Conservation (phyloP, 192 early-diverging fungal genomes). For the Gryganskiella cystojenkinii region DNA sequence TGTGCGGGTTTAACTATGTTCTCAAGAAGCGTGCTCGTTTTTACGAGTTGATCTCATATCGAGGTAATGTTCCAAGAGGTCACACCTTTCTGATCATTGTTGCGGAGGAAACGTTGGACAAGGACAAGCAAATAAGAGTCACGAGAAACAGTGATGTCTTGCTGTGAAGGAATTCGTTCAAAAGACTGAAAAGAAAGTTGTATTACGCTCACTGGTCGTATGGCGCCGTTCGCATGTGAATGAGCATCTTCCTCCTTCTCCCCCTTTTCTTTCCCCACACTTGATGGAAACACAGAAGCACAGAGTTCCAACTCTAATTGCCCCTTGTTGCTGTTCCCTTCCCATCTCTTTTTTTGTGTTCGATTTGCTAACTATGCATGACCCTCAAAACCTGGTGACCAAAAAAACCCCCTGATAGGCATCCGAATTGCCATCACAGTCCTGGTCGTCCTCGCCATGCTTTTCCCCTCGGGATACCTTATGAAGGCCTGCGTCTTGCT, state of each 20-base stretch:
- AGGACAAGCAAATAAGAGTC: too few species aligned
- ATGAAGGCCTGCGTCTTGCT: slow-evolving; percentile 53
- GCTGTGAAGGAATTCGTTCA: too few species aligned
- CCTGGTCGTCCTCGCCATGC: slow-evolving; percentile 36
- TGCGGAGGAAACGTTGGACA: too few species aligned
- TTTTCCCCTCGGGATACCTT: slow-evolving; percentile 53
- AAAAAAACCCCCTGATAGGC: slow-evolving; percentile 17
- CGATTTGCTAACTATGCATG: too few species aligned
- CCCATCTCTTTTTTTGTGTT: not conserved
- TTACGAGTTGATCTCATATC: slow-evolving; percentile 44
- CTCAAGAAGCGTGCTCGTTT: slow-evolving; percentile 52
- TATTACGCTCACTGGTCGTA: too few species aligned
- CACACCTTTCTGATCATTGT: too few species aligned
- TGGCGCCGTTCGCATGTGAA: not conserved
- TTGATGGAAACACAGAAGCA: not conserved
- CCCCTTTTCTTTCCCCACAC: not conserved
- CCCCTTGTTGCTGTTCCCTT: too few species aligned
- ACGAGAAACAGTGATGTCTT: too few species aligned
- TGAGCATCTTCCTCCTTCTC: not conserved
- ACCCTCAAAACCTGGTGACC: too few species aligned
- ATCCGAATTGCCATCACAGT: slow-evolving; percentile 44
- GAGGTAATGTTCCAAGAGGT: slow-evolving; percentile 21
- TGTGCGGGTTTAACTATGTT: slow-evolving; percentile 55
- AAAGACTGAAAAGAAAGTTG: too few species aligned
- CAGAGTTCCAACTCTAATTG: not conserved